phyloP scores from a whole-genome alignment of 2,329 filamentous ascomycete genomes.

The Venturia asperata region DNA sequence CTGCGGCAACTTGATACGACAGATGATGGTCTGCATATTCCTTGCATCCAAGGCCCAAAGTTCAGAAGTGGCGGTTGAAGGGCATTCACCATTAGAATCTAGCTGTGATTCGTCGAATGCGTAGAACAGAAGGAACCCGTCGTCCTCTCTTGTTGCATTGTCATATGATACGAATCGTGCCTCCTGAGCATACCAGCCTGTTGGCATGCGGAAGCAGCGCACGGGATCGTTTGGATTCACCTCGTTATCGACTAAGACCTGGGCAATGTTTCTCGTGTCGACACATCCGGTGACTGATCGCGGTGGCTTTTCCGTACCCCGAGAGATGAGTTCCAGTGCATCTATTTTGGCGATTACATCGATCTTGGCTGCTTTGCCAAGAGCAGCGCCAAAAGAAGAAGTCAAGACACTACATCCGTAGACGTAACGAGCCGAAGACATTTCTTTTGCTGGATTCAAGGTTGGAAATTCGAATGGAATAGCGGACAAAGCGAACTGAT shows the following conservation, averaged over 20 bases:
- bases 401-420: slow-evolving; percentile 60
- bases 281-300: slow-evolving; percentile 53
- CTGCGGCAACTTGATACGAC: slow-evolving; percentile 54
- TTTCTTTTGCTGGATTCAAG: slow-evolving; percentile 47
- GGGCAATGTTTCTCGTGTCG: slow-evolving; percentile 48
- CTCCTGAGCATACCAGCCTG: slow-evolving; percentile 59
- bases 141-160: slow-evolving; percentile 47
- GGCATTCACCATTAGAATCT: slow-evolving; percentile 42
- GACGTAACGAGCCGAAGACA: slow-evolving; percentile 53
- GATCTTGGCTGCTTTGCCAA: slow-evolving; percentile 60
- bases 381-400: slow-evolving; percentile 50
- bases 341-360: slow-evolving; percentile 59
- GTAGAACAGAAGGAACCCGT: slow-evolving; percentile 61
- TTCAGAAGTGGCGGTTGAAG: slow-evolving; percentile 44
- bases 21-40: slow-evolving; percentile 55
- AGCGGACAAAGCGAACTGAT: slow-evolving; percentile 58
- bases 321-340: slow-evolving; percentile 44
- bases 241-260: slow-evolving; percentile 42
- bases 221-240: slow-evolving; percentile 46
- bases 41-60: slow-evolving; percentile 62
- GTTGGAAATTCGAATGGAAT: slow-evolving; percentile 65
- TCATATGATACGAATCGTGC: slow-evolving; percentile 54
- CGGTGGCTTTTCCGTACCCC: slow-evolving; percentile 43
- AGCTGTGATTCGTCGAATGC: slow-evolving; percentile 64
- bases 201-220: slow-evolving; percentile 54